A percentile compares a stretch with the other conserved stretches of the same genome.
Evolutionary conservation across 768 basidiomycete genomes (phyloP).

Genomic region (Tylopilus vinaceipallidus): DNA sequence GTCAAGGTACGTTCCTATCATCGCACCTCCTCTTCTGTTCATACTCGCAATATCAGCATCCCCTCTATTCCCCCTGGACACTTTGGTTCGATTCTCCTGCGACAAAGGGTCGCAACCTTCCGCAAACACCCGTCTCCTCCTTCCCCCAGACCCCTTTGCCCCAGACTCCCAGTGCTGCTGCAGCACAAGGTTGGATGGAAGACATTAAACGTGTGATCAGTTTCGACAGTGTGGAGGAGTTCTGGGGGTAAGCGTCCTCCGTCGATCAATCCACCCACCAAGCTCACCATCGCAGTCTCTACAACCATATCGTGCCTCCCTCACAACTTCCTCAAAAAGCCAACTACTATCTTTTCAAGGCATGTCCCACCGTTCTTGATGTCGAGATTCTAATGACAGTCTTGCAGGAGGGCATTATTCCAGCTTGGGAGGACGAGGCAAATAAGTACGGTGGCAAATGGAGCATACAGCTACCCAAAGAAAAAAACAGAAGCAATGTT

Average conservation of each 20-base stretch:
- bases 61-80: constrained; percentile 92
- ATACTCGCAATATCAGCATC: constrained; percentile 57
- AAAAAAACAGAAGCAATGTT: constrained; percentile 81
- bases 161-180: constrained; percentile 68
- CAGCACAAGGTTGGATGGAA: constrained; percentile 96
- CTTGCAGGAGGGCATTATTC: constrained; percentile 86
- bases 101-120: constrained; percentile 86
- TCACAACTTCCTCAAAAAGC: constrained; percentile 91
- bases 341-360: constrained; percentile 99
- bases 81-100: constrained; percentile 97
- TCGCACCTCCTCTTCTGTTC: neutral
- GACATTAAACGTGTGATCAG: constrained; percentile 95
- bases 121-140: constrained; percentile 77
- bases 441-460: constrained; percentile 99
- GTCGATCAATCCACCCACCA: neutral
- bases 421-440: constrained; percentile 96
- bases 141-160: constrained; percentile 74
- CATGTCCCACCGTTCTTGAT: constrained; percentile 30
- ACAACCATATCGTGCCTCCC: constrained; percentile 97
- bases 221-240: constrained; percentile 97
- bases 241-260: constrained; percentile 80
- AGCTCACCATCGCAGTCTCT: constrained; percentile 53
- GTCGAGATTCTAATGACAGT: constrained; percentile 4
- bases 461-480: constrained; percentile 95
- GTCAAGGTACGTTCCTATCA: constrained; percentile 68